A percentile compares a stretch with the other conserved stretches of the same genome.
phyloP scores from a whole-genome alignment of 345 rosid genomes.

The Arabidopsis arenosa region DNA sequence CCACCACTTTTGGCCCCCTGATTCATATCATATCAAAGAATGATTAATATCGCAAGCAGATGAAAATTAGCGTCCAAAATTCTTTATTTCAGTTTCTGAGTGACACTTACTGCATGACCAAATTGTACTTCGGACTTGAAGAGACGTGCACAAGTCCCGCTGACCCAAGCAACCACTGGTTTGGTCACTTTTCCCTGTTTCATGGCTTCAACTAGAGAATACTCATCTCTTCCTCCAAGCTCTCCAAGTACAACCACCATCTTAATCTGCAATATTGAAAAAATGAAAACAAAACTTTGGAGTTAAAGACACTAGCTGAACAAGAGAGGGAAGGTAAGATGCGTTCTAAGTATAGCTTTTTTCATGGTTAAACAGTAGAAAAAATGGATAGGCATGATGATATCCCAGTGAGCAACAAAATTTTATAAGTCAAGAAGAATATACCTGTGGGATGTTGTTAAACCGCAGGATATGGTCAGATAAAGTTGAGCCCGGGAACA shows the following conservation, averaged over 20 bases:
- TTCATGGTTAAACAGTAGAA: neutral
- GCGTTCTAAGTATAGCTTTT: constrained; percentile 16
- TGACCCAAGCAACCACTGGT: constrained; percentile 99
- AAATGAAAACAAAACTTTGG: constrained; percentile 20
- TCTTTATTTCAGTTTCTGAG: constrained; percentile 24
- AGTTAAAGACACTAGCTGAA: neutral
- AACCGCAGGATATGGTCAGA: constrained; percentile 93
- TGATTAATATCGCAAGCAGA: constrained; percentile 23
- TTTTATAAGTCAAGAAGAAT: neutral
- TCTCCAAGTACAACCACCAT: constrained; percentile 97
- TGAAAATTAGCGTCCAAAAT: neutral
- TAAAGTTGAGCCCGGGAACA: constrained; percentile 93
- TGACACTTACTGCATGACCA: constrained; percentile 94
- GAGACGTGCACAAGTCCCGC: constrained; percentile 96
- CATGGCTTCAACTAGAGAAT: constrained; percentile 94
- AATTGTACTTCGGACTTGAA: constrained; percentile 98
- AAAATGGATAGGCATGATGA: neutral
- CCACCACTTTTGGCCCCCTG: constrained; percentile 99
- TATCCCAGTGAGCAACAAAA: constrained; percentile 1
- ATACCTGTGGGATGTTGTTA: constrained; percentile 95
- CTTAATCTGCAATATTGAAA: constrained; percentile 62
- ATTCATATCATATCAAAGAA: constrained; percentile 31
- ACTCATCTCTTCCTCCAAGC: constrained; percentile 97
- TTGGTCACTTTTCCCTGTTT: constrained; percentile 90
- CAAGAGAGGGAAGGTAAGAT: constrained; percentile 9